Evolutionary conservation across 169 alveolate genomes (phyloP).

Genomic region (Sarcocystis neurona): DNA sequence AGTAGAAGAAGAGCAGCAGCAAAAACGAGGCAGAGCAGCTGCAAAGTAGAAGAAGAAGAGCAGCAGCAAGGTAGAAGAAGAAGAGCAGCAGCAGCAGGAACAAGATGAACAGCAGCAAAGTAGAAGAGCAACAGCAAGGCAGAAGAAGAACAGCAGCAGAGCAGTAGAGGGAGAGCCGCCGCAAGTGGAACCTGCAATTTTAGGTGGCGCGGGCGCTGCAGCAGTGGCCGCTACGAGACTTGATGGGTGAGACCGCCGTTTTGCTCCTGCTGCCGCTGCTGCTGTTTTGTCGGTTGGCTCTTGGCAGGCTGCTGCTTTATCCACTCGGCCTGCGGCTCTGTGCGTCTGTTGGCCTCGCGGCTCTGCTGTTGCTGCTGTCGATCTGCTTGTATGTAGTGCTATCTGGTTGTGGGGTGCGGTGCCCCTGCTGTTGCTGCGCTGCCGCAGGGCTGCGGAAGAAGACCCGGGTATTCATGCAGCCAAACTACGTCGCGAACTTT

Average conservation of each 20-base stretch:
- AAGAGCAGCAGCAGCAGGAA: neutral
- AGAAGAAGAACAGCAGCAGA: neutral
- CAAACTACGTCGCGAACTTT: slow-evolving; percentile 66
- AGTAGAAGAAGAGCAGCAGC: neutral
- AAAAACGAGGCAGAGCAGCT: too few relatives aligned
- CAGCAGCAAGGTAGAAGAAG: neutral
- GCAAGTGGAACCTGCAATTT: neutral
- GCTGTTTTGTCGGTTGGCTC: too few relatives aligned
- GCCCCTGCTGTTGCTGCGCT: neutral
- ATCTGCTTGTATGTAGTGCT: neutral
- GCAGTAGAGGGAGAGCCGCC: neutral
- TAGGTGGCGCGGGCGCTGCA: neutral
- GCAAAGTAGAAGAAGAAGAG: neutral
- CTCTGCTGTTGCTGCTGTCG: neutral
- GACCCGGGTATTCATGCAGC: slow-evolving; percentile 64
- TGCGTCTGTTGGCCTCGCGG: neutral
- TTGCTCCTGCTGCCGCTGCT: too few relatives aligned
- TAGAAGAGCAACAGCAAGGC: neutral
- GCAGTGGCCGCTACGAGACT: neutral
- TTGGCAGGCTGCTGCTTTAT: too few relatives aligned
- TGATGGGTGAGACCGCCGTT: too few relatives aligned
- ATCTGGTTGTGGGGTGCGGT: neutral
- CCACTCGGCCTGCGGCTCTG: too few relatives aligned
- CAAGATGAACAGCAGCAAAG: neutral
- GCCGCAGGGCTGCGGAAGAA: slow-evolving; percentile 69